These are phyloP conservation scores for Meripilus lineatus DNA, from an alignment of 1,284 basidiomycete species.

Conservation along the genomic window DNA sequence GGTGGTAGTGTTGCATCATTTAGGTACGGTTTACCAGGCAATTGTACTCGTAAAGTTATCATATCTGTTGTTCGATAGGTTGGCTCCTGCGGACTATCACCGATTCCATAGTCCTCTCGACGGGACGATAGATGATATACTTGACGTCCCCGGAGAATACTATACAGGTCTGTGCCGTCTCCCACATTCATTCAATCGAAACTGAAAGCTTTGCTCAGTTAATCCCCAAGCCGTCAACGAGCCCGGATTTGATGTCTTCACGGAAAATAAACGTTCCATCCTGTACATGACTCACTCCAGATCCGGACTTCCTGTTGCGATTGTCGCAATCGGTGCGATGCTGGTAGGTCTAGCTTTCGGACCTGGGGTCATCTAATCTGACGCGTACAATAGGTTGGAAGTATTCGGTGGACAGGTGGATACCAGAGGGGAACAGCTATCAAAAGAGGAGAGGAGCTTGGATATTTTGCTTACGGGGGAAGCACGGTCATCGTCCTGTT, in stretches of 20 bases:
- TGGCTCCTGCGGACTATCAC: constrained; percentile 83
- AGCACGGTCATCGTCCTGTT: constrained; percentile 68
- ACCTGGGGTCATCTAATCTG: background rate
- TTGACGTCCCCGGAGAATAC: constrained; percentile 51
- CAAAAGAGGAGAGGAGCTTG: constrained; percentile 53
- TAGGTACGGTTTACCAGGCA: constrained; percentile 18
- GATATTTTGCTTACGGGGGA: constrained; percentile 67
- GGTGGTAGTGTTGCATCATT: constrained; percentile 61
- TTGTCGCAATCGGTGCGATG: constrained; percentile 62
- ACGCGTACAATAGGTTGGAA: constrained; percentile 14
- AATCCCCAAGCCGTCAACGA: constrained; percentile 84
- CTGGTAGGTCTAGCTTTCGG: constrained; percentile 36
- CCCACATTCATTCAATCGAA: background rate
- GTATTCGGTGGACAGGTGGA: constrained; percentile 25
- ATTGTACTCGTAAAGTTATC: too few relatives aligned
- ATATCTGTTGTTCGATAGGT: constrained; percentile 28
- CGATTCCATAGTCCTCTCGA: constrained; percentile 80
- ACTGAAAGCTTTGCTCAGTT: constrained; percentile 30
- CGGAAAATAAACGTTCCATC: constrained; percentile 63
- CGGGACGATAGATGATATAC: constrained; percentile 46
- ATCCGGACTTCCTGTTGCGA: constrained; percentile 45
- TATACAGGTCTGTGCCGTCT: constrained; percentile 42
- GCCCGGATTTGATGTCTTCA: constrained; percentile 65
- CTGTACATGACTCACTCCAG: constrained; percentile 43
- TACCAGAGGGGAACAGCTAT: constrained; percentile 30